A percentile compares a stretch with the other conserved stretches of the same genome.
Evolutionary conservation across 805 yeast genomes (phyloP).

Genomic region (Yarrowia divulgata): DNA sequence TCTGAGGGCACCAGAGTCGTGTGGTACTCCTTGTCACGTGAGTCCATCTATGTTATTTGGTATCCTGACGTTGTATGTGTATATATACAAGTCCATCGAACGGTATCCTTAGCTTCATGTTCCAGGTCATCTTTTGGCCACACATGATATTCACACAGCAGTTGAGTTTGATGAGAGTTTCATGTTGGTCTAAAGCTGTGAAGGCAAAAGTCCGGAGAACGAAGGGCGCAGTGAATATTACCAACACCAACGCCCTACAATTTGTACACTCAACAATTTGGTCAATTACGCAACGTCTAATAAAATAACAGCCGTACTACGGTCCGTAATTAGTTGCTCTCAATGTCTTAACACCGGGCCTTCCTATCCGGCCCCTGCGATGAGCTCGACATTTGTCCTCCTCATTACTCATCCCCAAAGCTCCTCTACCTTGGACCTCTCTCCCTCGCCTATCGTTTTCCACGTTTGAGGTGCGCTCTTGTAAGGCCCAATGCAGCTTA

Average conservation of each 20-base stretch:
- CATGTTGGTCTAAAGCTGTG: neutral
- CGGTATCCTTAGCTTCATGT: neutral
- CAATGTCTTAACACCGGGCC: too few relatives aligned
- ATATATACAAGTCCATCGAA: neutral
- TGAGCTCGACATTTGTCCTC: neutral
- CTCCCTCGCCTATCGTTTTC: slow-evolving; percentile 19
- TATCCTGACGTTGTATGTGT: neutral
- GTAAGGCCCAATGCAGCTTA: neutral
- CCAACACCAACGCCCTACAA: too few relatives aligned
- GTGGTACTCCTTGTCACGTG: neutral
- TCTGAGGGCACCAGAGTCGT: neutral
- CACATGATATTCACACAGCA: neutral
- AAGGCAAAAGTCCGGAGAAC: neutral
- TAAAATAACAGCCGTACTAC: too few relatives aligned
- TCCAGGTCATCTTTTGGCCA: slow-evolving; percentile 1
- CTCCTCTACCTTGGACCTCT: neutral
- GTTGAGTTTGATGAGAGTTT: slow-evolving; percentile 15
- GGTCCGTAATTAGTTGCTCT: too few relatives aligned
- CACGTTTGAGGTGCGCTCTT: slow-evolving; percentile 13
- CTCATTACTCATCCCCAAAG: neutral
- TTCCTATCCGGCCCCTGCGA: too few relatives aligned
- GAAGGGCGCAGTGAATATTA: too few relatives aligned
- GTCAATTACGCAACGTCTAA: too few relatives aligned
- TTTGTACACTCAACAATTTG: too few relatives aligned
- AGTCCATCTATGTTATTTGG: neutral